Conservation (phyloP, 192 early-diverging fungal species). For the Gigaspora rosea region DNA sequence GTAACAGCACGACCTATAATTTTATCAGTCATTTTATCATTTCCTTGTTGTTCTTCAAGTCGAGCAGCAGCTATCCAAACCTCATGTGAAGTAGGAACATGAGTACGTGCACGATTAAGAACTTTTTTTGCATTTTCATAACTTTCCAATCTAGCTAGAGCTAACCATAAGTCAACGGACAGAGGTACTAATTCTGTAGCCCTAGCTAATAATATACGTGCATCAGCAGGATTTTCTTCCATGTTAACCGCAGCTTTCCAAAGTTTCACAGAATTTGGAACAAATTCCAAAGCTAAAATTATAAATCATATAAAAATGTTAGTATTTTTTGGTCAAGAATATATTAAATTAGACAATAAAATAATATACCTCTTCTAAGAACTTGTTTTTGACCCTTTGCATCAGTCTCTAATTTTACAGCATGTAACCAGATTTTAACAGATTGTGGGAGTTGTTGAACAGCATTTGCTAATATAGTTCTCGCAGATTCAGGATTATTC, state of each 20-base stretch:
- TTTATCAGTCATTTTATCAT: conserved; percentile 61
- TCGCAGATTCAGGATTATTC: conserved; percentile 81
- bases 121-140: conserved; percentile 88
- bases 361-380: conserved; percentile 58
- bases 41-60: conserved; percentile 84
- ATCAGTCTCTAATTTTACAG: conserved; percentile 83
- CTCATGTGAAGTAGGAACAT: conserved; percentile 88
- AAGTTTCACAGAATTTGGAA: conserved; percentile 87
- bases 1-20: conserved; percentile 76
- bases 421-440: conserved; percentile 90
- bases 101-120: conserved; percentile 83
- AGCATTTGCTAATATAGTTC: conserved; percentile 88
- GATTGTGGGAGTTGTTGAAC: conserved; percentile 87
- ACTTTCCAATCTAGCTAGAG: conserved; percentile 87
- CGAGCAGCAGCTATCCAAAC: conserved; percentile 94
- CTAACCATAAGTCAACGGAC: conserved; percentile 93
- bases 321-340: background rate
- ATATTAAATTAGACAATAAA: background rate
- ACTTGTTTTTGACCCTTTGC: conserved; percentile 76
- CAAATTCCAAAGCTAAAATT: conserved; percentile 77
- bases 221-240: conserved; percentile 92
- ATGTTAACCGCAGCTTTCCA: conserved; percentile 92
- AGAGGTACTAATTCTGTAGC: conserved; percentile 93
- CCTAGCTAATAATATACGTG: conserved; percentile 84
- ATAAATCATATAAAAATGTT: background rate